A percentile compares a stretch with the other conserved stretches of the same genome.
Evolutionary conservation across 1,284 basidiomycete genomes (phyloP).

Genomic region (Caloboletus inedulis): DNA sequence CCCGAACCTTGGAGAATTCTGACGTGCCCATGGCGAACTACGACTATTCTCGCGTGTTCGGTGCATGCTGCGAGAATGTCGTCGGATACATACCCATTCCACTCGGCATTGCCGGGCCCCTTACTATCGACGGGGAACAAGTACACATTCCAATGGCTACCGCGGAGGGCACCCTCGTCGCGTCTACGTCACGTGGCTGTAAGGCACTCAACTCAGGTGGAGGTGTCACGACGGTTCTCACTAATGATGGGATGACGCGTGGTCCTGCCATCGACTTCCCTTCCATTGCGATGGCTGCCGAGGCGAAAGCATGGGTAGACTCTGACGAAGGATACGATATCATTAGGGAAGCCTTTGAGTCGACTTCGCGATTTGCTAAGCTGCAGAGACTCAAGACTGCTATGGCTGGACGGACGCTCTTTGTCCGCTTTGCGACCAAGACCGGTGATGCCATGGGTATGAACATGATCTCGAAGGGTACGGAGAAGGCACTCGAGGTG

Average conservation of each 20-base stretch:
- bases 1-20: slow-evolving; percentile 83
- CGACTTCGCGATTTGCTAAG: slow-evolving; percentile 88
- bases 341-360: slow-evolving; percentile 89
- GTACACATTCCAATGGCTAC: slow-evolving; percentile 99
- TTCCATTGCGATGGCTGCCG: slow-evolving; percentile 72
- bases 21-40: slow-evolving; percentile 84
- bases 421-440: slow-evolving; percentile 91
- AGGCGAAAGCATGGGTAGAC: slow-evolving; percentile 88
- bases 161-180: slow-evolving; percentile 97
- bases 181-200: slow-evolving; percentile 95
- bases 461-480: slow-evolving; percentile 99
- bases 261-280: slow-evolving; percentile 98
- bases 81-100: slow-evolving; percentile 97
- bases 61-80: slow-evolving; percentile 99
- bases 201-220: slow-evolving; percentile 97
- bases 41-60: slow-evolving; percentile 93
- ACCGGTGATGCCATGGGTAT: slow-evolving; percentile 99
- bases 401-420: slow-evolving; percentile 89
- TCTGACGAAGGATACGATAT: slow-evolving; percentile 75
- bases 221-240: slow-evolving; percentile 92
- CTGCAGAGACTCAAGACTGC: slow-evolving; percentile 81
- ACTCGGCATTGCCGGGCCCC: slow-evolving; percentile 94
- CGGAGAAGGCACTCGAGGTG: slow-evolving; percentile 87
- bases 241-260: slow-evolving; percentile 95
- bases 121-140: slow-evolving; percentile 84